phyloP scores from a whole-genome alignment of 176 grass and related monocot genomes.

The Zizania latifolia region DNA sequence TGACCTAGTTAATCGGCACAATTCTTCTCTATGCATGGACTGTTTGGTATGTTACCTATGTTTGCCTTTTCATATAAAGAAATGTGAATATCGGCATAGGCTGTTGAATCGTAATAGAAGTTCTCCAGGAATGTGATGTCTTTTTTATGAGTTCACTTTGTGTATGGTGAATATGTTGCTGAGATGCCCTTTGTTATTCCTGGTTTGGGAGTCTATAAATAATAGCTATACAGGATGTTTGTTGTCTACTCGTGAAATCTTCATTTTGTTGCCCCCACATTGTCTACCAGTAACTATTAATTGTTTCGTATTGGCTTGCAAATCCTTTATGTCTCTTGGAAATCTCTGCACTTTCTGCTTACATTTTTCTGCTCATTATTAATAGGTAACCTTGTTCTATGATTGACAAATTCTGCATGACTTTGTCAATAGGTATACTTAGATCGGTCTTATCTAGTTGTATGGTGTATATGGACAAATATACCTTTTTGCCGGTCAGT shows the following conservation, averaged over 20 bases:
- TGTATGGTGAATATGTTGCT: constrained; percentile 45
- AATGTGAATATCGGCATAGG: constrained; percentile 62
- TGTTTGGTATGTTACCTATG: constrained; percentile 35
- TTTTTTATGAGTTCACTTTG: background rate
- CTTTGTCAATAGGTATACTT: background rate
- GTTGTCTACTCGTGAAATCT: background rate
- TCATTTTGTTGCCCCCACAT: background rate
- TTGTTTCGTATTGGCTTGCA: background rate
- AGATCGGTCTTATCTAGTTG: background rate
- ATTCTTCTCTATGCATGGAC: constrained; percentile 26
- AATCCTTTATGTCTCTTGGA: background rate
- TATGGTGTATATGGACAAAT: background rate
- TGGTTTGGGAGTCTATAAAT: constrained; percentile 38
- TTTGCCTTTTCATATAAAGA: constrained; percentile 44
- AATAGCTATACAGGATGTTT: constrained; percentile 30
- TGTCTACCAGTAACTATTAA: background rate
- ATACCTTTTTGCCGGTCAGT: background rate
- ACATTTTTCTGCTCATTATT: background rate
- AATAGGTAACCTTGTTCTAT: background rate
- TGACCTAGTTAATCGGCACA: constrained; percentile 27
- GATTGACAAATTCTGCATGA: background rate
- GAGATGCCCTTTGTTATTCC: constrained; percentile 27
- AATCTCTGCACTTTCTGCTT: background rate
- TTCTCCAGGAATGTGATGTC: constrained; percentile 11
- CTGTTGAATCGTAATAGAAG: constrained; percentile 28